Base-by-base conservation (phyloP, 139 green algal species). In the Micractinium conductrix region DNA sequence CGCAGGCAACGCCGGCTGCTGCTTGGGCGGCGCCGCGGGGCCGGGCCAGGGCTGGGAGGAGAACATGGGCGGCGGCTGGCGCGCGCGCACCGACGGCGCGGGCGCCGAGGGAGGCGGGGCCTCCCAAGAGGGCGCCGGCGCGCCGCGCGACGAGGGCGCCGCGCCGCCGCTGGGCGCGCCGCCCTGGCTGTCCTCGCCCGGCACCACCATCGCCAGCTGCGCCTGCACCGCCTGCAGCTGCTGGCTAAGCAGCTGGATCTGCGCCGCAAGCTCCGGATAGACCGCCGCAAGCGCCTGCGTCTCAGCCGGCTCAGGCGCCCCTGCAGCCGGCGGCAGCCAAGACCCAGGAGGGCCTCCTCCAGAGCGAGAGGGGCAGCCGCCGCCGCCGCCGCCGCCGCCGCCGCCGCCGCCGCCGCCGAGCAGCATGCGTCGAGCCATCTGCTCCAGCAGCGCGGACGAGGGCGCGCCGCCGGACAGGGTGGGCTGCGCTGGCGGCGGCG, bases 171-270 rank as follows among this genome's bases (percentile, higher is more conserved):
- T n/a, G 63, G 26, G n/a, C n/a, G n/a, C n/a, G n/a, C n/a, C 8
- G 63, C 63, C 63, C 28, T 30, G 4, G 63, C 21, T n/a, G 1
- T 38, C 30, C 5, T 14, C 24, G 1, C 22, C 33, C 30, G 63
- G 63, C 63, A 70, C 40, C n/a, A 70, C 63, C 63, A 40, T 22
- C 4, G 63, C 63, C 63, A 70, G 63, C 69, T 76, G 40, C 40
- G 43, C 69, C 9, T 48, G 69, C 24, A 48, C 69, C 40, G 43
- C 40, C 69, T 76, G 69, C 69, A 76, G 69, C 69, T 55, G 69
- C 40, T 76, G 69, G 38, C 38, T 53, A 38, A 76, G 40, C 40
- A 37, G 69, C 69, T 55, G 69, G 40, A 76, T 48, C 40, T 48
- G 43, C 4, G 43, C 40, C 7, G 69, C 69, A 4, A 76, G 69